Percentiles rank a stretch among this genome's conserved stretches.
Conservation (phyloP, 352 stramenopile species). For the Globisporangium lucens region DNA sequence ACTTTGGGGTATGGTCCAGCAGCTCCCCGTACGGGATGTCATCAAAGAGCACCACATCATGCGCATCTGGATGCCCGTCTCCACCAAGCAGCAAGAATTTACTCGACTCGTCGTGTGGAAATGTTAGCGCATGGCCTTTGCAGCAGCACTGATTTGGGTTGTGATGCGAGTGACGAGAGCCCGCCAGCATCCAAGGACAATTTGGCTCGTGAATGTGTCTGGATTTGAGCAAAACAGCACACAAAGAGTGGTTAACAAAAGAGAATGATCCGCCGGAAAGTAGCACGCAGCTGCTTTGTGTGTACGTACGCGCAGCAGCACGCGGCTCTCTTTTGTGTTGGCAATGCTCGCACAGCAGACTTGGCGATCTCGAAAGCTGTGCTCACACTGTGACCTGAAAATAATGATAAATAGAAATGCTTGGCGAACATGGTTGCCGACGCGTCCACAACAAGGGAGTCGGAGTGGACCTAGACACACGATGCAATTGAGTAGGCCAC, state of each 20-base stretch:
- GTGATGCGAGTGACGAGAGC: conserved; percentile 67
- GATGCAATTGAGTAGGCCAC: neutral
- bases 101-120: conserved; percentile 79
- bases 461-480: conserved; percentile 53
- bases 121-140: conserved; percentile 59
- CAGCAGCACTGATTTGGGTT: conserved; percentile 69
- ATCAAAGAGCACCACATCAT: conserved; percentile 74
- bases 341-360: conserved; percentile 55
- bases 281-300: neutral
- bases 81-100: conserved; percentile 72
- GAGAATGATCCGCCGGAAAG: neutral
- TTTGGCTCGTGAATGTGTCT: conserved; percentile 73
- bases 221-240: neutral
- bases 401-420: conserved; percentile 81
- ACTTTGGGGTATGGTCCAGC: conserved; percentile 63
- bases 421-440: conserved; percentile 83
- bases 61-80: conserved; percentile 26
- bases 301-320: conserved; percentile 77
- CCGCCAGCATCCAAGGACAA: conserved; percentile 63
- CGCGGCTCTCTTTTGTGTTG: conserved; percentile 56
- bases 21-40: conserved; percentile 58
- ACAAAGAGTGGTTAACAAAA: neutral
- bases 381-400: conserved; percentile 64
- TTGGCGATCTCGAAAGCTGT: conserved; percentile 77
- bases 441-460: conserved; percentile 72